These are phyloP conservation scores for Herpotrichia juniperi DNA, from an alignment of 2,329 filamentous ascomycete genomes.

Conservation along the genomic window DNA sequence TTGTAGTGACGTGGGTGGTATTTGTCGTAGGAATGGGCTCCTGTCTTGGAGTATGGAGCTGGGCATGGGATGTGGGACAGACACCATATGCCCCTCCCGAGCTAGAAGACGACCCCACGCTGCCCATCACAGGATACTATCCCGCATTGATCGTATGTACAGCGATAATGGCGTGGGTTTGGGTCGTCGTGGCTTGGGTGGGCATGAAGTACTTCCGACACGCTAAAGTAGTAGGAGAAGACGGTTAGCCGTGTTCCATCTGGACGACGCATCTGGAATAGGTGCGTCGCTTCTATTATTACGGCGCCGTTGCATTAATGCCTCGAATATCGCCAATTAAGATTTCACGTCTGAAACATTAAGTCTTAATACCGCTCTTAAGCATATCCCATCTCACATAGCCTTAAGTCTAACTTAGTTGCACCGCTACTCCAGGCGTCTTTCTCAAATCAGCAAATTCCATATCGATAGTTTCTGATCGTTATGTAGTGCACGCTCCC, in stretches of 20 bases:
- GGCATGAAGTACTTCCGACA: conserved; percentile 99
- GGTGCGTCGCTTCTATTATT: conserved; percentile 26
- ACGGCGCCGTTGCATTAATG: conserved; percentile 26
- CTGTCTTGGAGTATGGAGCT: conserved; percentile 93
- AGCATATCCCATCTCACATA: conserved; percentile 13
- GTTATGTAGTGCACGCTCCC: conserved; percentile 16
- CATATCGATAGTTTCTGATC: conserved; percentile 8
- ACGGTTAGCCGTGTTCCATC: conserved; percentile 43
- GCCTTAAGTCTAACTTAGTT: too few species aligned
- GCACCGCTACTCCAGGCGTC: conserved; percentile 9
- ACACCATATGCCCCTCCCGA: conserved; percentile 95
- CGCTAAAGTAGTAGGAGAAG: conserved; percentile 80
- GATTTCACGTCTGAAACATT: conserved; percentile 39
- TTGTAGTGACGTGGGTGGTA: conserved; percentile 90
- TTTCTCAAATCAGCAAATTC: conserved; percentile 20
- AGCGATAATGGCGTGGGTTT: conserved; percentile 97
- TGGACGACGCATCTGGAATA: conserved; percentile 21
- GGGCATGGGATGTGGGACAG: conserved; percentile 98
- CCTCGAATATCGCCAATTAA: conserved; percentile 31
- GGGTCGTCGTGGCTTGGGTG: conserved; percentile 96
- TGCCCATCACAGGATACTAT: conserved; percentile 97
- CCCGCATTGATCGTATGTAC: conserved; percentile 92
- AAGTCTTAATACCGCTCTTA: conserved; percentile 31
- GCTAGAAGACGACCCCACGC: conserved; percentile 89
- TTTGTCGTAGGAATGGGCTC: conserved; percentile 98